Evolutionary conservation across 2,329 filamentous ascomycete species (phyloP), one percentile per base, ranked within the genome.

Genomic region (Phialophora tarda): DNA sequence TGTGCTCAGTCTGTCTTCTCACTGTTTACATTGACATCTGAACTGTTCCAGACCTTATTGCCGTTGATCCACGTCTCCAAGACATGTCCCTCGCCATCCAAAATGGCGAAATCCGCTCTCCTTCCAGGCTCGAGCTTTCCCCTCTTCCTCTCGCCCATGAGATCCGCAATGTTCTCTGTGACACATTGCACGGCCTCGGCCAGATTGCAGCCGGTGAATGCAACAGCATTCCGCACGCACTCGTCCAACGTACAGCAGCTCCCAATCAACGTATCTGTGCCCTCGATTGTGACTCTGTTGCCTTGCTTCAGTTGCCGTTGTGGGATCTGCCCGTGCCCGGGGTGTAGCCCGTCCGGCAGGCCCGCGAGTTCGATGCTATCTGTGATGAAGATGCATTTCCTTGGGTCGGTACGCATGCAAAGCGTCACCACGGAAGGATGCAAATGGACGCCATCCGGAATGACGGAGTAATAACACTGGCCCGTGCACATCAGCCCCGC

Each of bases 291-390:
- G 0, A 83, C 84, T 58, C 78, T 75, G 28, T 80, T 81, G 0
- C 83, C 83, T 2, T 70, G 67, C 71, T 86, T 86, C 4, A 77
- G 77, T 71, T 86, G 84, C 30, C 78, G 73, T 41, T 78, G 77
- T 1, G 82, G 78, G 23, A 86, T 84, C 69, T 86, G 84, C 1
- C 81, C 76, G 67, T 86, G 82, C 0, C 82, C 82, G 0, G 82
- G 81, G 66, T 86, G 82, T 0, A 79, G 77, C 0, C 84, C 84
- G 61, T 86, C 82, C 0, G 80, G 77, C 0, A 86, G 75, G 7
- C 82, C 83, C 10, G 82, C 82, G 2, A 86, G 78, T 71, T 86
- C 84, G 69, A 85, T 84, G 61, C 78, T 81, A 73, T 86, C 84
- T 1, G 83, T 85, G 65, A 85, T 80, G 54, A 85, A 74, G 56